Conservation (phyloP, 768 basidiomycete genomes). For the Lyophyllum shimeji region DNA sequence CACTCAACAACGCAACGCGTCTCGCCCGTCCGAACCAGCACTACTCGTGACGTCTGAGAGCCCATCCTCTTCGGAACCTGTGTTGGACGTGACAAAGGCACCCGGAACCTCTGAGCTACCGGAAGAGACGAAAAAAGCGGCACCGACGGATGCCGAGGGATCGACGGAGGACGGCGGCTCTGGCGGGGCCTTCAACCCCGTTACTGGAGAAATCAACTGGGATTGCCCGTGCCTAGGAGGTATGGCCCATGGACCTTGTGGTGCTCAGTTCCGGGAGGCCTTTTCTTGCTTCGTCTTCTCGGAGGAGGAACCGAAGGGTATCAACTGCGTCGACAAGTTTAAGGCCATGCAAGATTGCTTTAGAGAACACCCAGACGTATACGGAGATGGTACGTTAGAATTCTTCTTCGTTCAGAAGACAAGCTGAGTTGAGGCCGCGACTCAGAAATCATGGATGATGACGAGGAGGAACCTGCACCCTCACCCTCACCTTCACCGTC, state of each 20-base stretch:
- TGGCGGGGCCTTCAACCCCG: conserved; percentile 84
- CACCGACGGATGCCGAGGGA: conserved; percentile 3
- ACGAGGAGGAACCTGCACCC: conserved; percentile 39
- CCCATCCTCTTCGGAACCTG: conserved; percentile 5
- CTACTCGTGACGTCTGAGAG: conserved; percentile 6
- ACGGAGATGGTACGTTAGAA: conserved; percentile 75
- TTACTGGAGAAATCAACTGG: conserved; percentile 99
- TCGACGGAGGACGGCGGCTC: conserved; percentile 12
- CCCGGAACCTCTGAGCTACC: background rate
- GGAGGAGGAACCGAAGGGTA: conserved; percentile 94
- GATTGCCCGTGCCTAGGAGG: conserved; percentile 98
- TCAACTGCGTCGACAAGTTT: conserved; percentile 98
- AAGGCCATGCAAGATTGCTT: conserved; percentile 98
- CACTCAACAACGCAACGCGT: conserved; percentile 15
- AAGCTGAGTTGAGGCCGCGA: background rate
- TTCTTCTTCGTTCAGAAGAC: conserved; percentile 8
- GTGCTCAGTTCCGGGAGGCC: conserved; percentile 87
- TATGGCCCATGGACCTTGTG: conserved; percentile 98
- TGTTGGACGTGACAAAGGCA: conserved; percentile 6
- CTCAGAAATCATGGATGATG: conserved; percentile 69
- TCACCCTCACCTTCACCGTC: too few species aligned
- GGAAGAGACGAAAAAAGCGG: background rate
- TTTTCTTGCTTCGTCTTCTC: conserved; percentile 97
- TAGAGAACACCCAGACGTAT: conserved; percentile 93
- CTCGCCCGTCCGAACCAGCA: conserved; percentile 19